Percentiles rank a stretch among this genome's conserved stretches.
These are phyloP conservation scores for Quercus gilva DNA, from an alignment of 306 rosid species.

Conservation along the genomic window DNA sequence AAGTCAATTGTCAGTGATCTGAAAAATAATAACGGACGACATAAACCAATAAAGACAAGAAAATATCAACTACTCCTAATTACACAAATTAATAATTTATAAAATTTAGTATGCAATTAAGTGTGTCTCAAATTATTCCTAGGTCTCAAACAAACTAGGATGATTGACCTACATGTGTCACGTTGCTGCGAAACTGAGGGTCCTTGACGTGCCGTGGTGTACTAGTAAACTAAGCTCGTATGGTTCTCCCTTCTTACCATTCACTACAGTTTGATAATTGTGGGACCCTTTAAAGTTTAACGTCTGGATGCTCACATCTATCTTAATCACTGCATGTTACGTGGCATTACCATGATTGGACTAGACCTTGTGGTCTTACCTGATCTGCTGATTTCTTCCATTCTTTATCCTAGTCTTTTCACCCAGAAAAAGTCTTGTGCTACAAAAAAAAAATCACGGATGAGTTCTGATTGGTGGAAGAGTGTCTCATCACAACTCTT, in stretches of 20 bases:
- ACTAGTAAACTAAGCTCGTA: background rate
- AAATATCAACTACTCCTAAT: too few relatives aligned
- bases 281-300: constrained; percentile 3
- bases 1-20: too few relatives aligned
- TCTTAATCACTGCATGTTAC: background rate
- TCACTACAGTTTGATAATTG: background rate
- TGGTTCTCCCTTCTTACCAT: background rate
- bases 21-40: too few relatives aligned
- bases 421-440: too few relatives aligned
- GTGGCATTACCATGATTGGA: background rate
- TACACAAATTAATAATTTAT: too few relatives aligned
- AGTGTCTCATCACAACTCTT: too few relatives aligned
- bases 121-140: too few relatives aligned
- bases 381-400: background rate
- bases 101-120: too few relatives aligned
- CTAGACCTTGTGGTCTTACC: background rate
- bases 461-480: too few relatives aligned
- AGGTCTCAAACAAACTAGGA: background rate
- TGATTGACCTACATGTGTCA: constrained; percentile 10
- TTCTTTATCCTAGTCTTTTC: background rate
- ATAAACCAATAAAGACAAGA: too few relatives aligned
- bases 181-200: background rate
- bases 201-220: constrained; percentile 50
- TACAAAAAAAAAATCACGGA: too few relatives aligned
- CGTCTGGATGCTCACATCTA: background rate